Base-by-base conservation (phyloP, 2,329 filamentous ascomycete species). In the Thermoascus crustaceus region DNA sequence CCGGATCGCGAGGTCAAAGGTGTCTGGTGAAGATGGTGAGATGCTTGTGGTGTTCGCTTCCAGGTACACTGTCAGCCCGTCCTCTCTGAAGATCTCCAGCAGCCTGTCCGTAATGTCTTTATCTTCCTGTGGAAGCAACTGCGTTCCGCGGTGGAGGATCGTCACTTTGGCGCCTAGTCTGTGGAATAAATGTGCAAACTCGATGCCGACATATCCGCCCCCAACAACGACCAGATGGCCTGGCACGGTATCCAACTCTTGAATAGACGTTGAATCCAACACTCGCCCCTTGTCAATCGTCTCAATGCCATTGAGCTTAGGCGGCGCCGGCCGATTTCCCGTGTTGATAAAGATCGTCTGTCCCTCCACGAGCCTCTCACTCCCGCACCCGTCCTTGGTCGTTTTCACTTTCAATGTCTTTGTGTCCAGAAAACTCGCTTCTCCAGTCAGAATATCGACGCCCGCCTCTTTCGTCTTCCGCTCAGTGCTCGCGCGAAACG, bases 101-200 rank as follows among this genome's bases (percentile, higher is more conserved):
- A 74, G 40, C 7, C 48, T 54, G 1, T 64, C 55, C 3, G 67
- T n/a, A n/a, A 65, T 52, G 25, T 75, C 69, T n/a, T 49, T 31
- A 39, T 75, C 71, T 39, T 74, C 70, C 13, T 58, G 52, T 0
- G 61, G 60, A 2, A 72, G 48, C 7, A 74, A 50, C 35, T 66
- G 65, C 11, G 48, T 42, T 3, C 48, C 57, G 7, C 64, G 51
- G 48, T 74, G 68, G 3, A 74, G 37, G 29, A 75, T 49, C 2
- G 66, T 71, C 26, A 75, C 70, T 19, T 63, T 51, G 3, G 68
- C 59, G 1, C 71, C 71, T 9, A 75, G 51, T 11, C 72, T 58
- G 1, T 63, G 55, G 50, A 73, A 70, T 17, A 73, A 55, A 50
- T 75, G 71, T 2, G 62, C 70, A 41, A 74, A 75, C 44, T 75